phyloP scores from a whole-genome alignment of 1,284 basidiomycete species.

The Veloporphyrellus conicus region DNA sequence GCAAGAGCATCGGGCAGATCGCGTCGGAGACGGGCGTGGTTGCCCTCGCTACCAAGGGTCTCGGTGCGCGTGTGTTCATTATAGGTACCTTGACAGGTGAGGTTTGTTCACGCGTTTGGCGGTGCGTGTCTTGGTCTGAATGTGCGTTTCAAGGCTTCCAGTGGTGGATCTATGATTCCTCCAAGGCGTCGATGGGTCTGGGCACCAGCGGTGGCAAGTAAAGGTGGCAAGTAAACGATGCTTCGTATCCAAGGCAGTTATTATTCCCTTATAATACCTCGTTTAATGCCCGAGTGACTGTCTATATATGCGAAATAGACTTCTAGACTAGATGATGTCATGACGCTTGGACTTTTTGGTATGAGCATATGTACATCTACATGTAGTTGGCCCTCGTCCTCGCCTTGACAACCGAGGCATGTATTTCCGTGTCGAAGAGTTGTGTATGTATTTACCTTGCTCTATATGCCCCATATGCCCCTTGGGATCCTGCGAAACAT shows the following conservation, averaged over 20 bases:
- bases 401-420: too few relatives aligned
- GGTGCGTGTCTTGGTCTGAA: neutral
- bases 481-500: too few relatives aligned
- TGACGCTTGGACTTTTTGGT: neutral
- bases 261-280: too few relatives aligned
- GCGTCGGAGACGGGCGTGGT: constrained; percentile 61
- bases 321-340: constrained; percentile 15
- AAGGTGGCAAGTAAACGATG: too few relatives aligned
- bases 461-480: too few relatives aligned
- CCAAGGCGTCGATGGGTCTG: constrained; percentile 75
- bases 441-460: too few relatives aligned
- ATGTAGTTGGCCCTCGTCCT: too few relatives aligned
- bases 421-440: too few relatives aligned
- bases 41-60: constrained; percentile 70
- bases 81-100: constrained; percentile 70
- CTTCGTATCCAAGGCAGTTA: too few relatives aligned
- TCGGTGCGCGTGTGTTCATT: constrained; percentile 77
- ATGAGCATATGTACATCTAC: too few relatives aligned
- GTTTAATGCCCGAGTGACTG: too few relatives aligned
- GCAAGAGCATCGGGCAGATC: constrained; percentile 66
- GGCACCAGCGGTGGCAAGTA: constrained; percentile 84
- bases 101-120: constrained; percentile 9
- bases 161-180: constrained; percentile 85
- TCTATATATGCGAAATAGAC: constrained; percentile 9
- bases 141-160: constrained; percentile 55